Evolutionary conservation across 179 eudicot species (phyloP), one percentile per base, ranked within the genome.

Genomic region (Drosera spatulata): DNA sequence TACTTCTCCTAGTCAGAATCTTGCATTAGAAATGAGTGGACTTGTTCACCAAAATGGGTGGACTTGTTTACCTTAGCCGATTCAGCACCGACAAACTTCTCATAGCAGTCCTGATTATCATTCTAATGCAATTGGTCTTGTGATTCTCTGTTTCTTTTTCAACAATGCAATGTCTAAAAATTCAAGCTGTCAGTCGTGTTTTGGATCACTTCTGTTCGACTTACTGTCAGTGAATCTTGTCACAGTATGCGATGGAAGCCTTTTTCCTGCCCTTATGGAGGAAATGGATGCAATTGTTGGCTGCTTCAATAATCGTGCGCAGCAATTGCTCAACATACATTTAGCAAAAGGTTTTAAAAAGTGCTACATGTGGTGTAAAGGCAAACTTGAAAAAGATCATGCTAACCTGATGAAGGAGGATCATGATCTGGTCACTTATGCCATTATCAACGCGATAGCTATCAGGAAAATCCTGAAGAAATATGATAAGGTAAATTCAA

Each of bases 401-500:
- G 71, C 60, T 62, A 59, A 68, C 6, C 71, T 75, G 60, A 71
- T 75, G 37, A 72, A 79, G 69, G 90, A 81, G 71, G 82, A 84
- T 55, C 71, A 74, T 52, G 87, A 81, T 53, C 70, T 88, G 47
- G 87, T 88, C 46, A 67, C 72, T 12, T 88, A 88, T 69, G 96
- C 94, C 7, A 66, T 85, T 41, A 71, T 88, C 53, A 88, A 85
- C 61, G 85, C 96, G 47, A 47, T 80, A 50, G 94, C 96, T 41
- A 66, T 88, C 64, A 73, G 94, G 39, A 88, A 88, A 80, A 83
- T 88, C 59, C 84, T 88, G 12, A 81, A 88, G 73, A 85, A 88
- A 58, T 85, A 88, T 58, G 96, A 88, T 58, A 88, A 88, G 96
- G 96, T 85, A 66, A 22, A 22, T 22, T 22, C 33, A 22, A 22